Conservation (phyloP, 331 rosid genomes). For the Dryas integrifolia region DNA sequence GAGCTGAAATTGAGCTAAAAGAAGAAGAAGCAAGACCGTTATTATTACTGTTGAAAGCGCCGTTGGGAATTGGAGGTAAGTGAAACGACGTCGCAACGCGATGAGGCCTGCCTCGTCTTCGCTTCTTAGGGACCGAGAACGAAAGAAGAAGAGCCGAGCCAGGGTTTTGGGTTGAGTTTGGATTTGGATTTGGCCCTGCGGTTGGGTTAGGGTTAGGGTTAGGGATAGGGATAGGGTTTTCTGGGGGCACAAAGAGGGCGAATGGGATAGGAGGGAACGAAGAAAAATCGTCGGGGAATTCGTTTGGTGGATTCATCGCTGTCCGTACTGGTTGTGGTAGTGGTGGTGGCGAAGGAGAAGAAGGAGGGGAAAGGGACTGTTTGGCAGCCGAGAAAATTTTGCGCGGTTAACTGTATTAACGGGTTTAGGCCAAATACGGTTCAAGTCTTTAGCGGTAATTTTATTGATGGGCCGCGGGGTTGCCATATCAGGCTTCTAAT, state of each 20-base stretch:
- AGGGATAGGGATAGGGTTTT: constrained; percentile 37
- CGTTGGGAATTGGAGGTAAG: constrained; percentile 34
- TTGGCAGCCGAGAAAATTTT: constrained; percentile 11
- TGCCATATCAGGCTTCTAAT: too few species aligned
- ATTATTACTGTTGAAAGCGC: constrained; percentile 23
- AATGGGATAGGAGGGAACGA: constrained; percentile 52
- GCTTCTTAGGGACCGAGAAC: constrained; percentile 78
- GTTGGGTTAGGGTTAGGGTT: constrained; percentile 32
- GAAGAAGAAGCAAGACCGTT: constrained; percentile 38
- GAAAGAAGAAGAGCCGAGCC: constrained; percentile 45
- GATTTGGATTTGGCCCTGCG: constrained; percentile 25
- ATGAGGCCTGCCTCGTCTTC: constrained; percentile 81
- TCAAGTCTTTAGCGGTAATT: too few species aligned
- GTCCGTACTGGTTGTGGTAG: neutral
- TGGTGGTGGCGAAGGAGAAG: neutral
- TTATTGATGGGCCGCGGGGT: too few species aligned
- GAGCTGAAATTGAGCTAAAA: constrained; percentile 22
- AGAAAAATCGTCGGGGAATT: constrained; percentile 39
- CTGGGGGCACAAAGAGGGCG: constrained; percentile 36
- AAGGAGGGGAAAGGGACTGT: neutral
- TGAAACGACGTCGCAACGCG: constrained; percentile 58
- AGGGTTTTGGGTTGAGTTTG: constrained; percentile 23
- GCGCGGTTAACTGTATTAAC: neutral
- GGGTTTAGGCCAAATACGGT: neutral
- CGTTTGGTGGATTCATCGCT: constrained; percentile 56